A percentile compares a stretch with the other conserved stretches of the same genome.
Conservation (phyloP, 2,329 filamentous ascomycete genomes). For the Alternaria dauci region DNA sequence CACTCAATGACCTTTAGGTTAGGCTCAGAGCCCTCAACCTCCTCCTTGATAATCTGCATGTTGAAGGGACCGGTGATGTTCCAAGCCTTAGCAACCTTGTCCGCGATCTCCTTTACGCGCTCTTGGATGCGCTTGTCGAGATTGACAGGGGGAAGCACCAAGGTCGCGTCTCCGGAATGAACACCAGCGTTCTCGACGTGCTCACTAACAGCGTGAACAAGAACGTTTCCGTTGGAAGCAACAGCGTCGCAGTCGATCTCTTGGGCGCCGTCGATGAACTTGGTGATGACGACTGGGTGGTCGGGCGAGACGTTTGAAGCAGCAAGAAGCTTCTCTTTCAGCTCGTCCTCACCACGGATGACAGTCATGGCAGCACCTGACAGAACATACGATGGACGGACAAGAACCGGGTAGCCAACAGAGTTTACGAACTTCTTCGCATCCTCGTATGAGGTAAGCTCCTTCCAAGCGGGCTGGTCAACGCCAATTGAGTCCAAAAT, state of each 20-base stretch:
- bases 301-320: conserved; percentile 92
- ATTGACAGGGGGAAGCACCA: conserved; percentile 85
- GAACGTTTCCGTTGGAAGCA: conserved; percentile 81
- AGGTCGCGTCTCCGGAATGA: conserved; percentile 95
- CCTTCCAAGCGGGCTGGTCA: conserved; percentile 97
- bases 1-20: conserved; percentile 96
- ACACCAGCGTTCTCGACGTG: conserved; percentile 98
- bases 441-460: conserved; percentile 86
- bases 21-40: conserved; percentile 76
- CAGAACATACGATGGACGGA: conserved; percentile 93
- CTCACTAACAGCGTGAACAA: conserved; percentile 92
- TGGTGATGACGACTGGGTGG: conserved; percentile 96
- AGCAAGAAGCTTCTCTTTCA: conserved; percentile 93
- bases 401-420: conserved; percentile 93
- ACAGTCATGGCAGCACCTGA: conserved; percentile 99
- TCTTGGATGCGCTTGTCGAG: conserved; percentile 80
- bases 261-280: conserved; percentile 96
- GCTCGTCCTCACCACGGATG: conserved; percentile 84
- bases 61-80: conserved; percentile 98
- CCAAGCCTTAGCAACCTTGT: conserved; percentile 97
- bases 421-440: conserved; percentile 85
- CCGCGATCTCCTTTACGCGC: conserved; percentile 91
- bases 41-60: conserved; percentile 99
- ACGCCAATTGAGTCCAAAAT: conserved; percentile 97
- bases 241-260: conserved; percentile 98